phyloP scores from a whole-genome alignment of 2,329 filamentous ascomycete genomes.

The Xylariaceae sp. region DNA sequence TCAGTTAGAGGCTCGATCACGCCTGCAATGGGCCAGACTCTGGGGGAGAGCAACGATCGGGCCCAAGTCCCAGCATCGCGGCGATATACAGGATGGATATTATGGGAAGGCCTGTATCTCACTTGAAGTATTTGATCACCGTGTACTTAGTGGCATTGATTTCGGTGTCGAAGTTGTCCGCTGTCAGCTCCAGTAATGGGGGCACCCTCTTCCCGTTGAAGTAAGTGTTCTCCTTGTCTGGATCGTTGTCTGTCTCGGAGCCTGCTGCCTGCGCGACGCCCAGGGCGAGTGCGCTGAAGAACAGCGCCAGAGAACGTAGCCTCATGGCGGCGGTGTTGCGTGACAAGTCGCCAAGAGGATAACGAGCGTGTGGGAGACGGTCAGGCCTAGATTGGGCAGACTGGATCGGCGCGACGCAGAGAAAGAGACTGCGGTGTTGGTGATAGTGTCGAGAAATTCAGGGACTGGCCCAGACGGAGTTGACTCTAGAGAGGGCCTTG shows the following conservation, averaged over 20 bases:
- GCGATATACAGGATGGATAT: too few species aligned
- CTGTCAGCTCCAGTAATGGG: constrained; percentile 53
- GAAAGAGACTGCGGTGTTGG: too few species aligned
- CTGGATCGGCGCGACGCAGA: too few species aligned
- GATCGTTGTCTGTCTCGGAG: constrained; percentile 31
- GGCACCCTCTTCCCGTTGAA: constrained; percentile 64
- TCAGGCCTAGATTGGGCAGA: not conserved
- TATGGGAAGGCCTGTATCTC: too few species aligned
- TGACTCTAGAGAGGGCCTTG: too few species aligned
- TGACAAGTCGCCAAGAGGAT: constrained; percentile 8
- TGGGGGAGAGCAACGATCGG: too few species aligned
- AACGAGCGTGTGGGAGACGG: constrained; percentile 13
- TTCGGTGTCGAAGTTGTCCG: constrained; percentile 49
- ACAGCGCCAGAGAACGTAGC: constrained; percentile 35
- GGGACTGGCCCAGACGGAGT: too few species aligned
- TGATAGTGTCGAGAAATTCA: too few species aligned
- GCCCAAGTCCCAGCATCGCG: too few species aligned
- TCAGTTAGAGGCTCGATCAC: constrained; percentile 4
- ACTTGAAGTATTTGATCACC: constrained; percentile 63
- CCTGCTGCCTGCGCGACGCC: constrained; percentile 29
- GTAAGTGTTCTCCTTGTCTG: constrained; percentile 38
- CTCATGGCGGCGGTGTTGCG: constrained; percentile 30
- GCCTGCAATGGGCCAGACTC: too few species aligned
- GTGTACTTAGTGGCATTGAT: constrained; percentile 46
- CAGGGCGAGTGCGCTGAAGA: constrained; percentile 38